Evolutionary conservation across 164 flowering plant species (phyloP).

Genomic region (Vitis riparia): DNA sequence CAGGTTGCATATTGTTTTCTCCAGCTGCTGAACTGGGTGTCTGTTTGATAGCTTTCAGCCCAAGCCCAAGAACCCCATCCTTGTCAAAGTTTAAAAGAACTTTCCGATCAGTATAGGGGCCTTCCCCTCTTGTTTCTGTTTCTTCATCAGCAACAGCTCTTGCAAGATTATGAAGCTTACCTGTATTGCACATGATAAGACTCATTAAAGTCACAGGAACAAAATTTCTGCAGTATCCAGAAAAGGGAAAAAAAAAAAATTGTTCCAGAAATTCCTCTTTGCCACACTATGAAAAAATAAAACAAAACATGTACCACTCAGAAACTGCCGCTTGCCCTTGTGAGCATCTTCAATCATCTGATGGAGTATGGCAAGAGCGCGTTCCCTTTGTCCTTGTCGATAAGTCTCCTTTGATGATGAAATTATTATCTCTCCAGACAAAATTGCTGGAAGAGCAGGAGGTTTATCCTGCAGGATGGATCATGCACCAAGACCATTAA

Average conservation of each 20-base stretch:
- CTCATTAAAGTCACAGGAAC: conserved; percentile 4
- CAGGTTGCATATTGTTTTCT: conserved; percentile 40
- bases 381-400: conserved; percentile 88
- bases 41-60: conserved; percentile 56
- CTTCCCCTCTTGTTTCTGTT: conserved; percentile 61
- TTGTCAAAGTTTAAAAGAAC: conserved; percentile 39
- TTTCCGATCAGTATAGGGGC: conserved; percentile 43
- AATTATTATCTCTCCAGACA: conserved; percentile 57
- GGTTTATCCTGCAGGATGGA: conserved; percentile 60
- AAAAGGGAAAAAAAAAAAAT: neutral
- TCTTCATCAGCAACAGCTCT: conserved; percentile 98
- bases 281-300: neutral
- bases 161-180: conserved; percentile 97
- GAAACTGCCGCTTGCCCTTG: conserved; percentile 91
- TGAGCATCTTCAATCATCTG: conserved; percentile 99
- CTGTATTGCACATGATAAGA: conserved; percentile 37
- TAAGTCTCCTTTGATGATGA: conserved; percentile 54
- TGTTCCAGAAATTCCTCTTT: no score
- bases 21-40: conserved; percentile 40
- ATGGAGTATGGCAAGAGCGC: conserved; percentile 88
- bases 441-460: conserved; percentile 61
- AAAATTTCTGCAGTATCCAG: neutral
- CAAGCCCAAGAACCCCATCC: conserved; percentile 88
- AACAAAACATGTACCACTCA: conserved; percentile 63
- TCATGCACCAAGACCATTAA: conserved; percentile 2